A percentile compares a stretch with the other conserved stretches of the same genome.
Evolutionary conservation across 106 monocot species (phyloP).

Genomic region (Gastrodia elata): DNA sequence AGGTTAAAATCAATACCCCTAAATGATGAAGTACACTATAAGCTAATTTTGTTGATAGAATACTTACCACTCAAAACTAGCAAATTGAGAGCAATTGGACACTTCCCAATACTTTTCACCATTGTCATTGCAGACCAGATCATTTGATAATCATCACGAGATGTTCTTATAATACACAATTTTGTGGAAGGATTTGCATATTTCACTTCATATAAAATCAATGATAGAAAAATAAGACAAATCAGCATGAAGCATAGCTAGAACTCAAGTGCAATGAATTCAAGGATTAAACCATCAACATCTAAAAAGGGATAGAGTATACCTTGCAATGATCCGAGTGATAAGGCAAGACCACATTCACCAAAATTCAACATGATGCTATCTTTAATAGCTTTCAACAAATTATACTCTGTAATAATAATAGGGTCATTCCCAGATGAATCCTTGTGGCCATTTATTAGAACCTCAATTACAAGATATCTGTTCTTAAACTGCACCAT

Average conservation of each 20-base stretch:
- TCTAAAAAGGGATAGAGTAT: neutral
- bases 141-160: slow-evolving; percentile 64
- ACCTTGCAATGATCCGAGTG: slow-evolving; percentile 83
- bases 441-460: slow-evolving; percentile 49
- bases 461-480: slow-evolving; percentile 79
- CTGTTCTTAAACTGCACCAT: slow-evolving; percentile 92
- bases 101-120: slow-evolving; percentile 68
- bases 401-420: slow-evolving; percentile 43
- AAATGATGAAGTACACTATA: neutral
- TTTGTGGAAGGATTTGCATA: slow-evolving; percentile 73
- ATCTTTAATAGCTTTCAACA: slow-evolving; percentile 73
- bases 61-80: slow-evolving; percentile 41
- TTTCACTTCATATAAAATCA: slow-evolving; percentile 60
- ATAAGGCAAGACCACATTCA: slow-evolving; percentile 72
- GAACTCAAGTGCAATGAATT: neutral
- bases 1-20: neutral
- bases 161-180: slow-evolving; percentile 56
- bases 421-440: slow-evolving; percentile 32
- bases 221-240: neutral
- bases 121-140: slow-evolving; percentile 87
- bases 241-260: neutral
- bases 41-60: neutral
- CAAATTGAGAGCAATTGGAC: slow-evolving; percentile 44
- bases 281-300: neutral
- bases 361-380: slow-evolving; percentile 77